Conservation (phyloP, 2,329 filamentous ascomycete species). For the Phaeosphaeriaceae sp. region DNA sequence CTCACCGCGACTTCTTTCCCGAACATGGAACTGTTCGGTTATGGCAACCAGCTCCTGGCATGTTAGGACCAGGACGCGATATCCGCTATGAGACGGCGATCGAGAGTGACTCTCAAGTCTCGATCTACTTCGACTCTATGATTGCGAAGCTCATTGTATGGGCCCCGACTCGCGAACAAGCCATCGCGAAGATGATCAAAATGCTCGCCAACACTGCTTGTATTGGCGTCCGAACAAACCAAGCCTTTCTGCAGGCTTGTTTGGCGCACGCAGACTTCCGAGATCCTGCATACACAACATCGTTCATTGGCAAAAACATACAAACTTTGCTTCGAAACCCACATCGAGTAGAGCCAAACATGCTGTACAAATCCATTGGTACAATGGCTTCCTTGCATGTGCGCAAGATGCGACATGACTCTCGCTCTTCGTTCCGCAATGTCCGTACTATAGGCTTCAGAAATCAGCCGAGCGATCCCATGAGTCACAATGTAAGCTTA, state of each 20-base stretch:
- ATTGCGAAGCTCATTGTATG: conserved; percentile 57
- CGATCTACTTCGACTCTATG: conserved; percentile 58
- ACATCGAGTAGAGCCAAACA: background rate
- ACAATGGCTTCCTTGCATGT: background rate
- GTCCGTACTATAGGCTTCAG: conserved; percentile 36
- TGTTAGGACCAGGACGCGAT: conserved; percentile 2
- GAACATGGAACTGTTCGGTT: conserved; percentile 39
- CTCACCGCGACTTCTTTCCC: conserved; percentile 42
- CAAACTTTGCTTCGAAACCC: conserved; percentile 28
- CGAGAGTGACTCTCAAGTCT: conserved; percentile 45
- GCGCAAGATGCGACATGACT: background rate
- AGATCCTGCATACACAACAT: conserved; percentile 51
- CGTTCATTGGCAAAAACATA: conserved; percentile 36
- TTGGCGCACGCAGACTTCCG: conserved; percentile 7
- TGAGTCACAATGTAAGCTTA: conserved; percentile 13
- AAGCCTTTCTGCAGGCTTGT: conserved; percentile 10
- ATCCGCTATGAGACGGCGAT: conserved; percentile 51
- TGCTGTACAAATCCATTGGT: background rate
- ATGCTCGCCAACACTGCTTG: conserved; percentile 11
- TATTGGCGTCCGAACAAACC: conserved; percentile 9
- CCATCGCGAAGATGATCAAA: conserved; percentile 46
- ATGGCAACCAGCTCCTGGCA: conserved; percentile 37
- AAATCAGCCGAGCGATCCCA: conserved; percentile 46
- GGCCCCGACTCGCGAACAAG: conserved; percentile 47
- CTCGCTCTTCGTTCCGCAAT: conserved; percentile 21